A percentile compares a stretch with the other conserved stretches of the same genome.
Evolutionary conservation across 345 rosid genomes (phyloP).

Genomic region (Mallotus nudiflorus): DNA sequence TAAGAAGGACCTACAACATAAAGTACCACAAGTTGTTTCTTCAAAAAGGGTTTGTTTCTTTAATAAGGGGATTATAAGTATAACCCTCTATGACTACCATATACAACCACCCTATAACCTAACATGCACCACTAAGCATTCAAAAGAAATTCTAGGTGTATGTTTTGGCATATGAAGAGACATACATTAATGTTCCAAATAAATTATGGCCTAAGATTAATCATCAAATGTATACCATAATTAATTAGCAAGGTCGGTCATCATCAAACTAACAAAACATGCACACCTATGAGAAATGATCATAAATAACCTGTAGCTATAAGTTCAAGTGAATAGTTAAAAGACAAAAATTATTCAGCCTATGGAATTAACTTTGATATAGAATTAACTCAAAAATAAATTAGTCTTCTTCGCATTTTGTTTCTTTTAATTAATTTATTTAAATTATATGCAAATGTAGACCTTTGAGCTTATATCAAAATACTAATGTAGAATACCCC

Average conservation of each 20-base stretch:
- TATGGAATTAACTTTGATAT: no score
- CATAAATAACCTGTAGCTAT: no score
- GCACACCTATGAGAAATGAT: constrained; percentile 14
- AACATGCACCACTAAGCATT: constrained; percentile 28
- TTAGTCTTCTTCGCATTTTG: no score
- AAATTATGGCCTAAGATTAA: neutral
- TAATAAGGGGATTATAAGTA: no score
- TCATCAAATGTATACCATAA: constrained; percentile 8
- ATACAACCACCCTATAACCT: constrained; percentile 29
- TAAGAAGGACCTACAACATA: no score
- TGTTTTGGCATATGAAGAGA: neutral
- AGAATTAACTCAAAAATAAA: no score
- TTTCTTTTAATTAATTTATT: no score
- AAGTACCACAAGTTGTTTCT: constrained; percentile 80
- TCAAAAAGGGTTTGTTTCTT: constrained; percentile 80
- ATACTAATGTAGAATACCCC: no score
- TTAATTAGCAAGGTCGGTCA: constrained; percentile 17
- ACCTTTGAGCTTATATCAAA: no score
- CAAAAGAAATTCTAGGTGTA: neutral
- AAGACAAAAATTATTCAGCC: no score
- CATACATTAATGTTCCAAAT: neutral
- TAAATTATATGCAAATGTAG: no score
- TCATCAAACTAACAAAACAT: constrained; percentile 26
- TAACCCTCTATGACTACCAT: constrained; percentile 72
- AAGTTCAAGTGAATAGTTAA: no score